phyloP scores from a whole-genome alignment of 768 basidiomycete species.

The Tephrocybe sp. region DNA sequence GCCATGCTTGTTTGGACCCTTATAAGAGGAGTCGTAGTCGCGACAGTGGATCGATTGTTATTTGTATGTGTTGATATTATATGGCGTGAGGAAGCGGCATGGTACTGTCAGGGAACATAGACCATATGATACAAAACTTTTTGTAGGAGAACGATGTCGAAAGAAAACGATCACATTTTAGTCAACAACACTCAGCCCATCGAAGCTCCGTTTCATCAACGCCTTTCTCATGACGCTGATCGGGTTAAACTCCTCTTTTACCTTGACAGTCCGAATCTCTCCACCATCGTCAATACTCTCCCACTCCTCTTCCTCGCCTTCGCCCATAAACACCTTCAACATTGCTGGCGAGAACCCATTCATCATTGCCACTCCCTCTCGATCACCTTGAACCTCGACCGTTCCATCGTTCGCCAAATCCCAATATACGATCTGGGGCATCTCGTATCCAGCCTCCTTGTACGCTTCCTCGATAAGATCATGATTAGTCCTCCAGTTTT shows the following conservation, averaged over 20 bases:
- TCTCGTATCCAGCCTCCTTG: slow-evolving; percentile 58
- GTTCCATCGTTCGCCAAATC: slow-evolving; percentile 41
- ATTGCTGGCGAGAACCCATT: slow-evolving; percentile 70
- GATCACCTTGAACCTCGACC: slow-evolving; percentile 48
- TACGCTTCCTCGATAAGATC: slow-evolving; percentile 55
- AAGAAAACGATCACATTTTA: slow-evolving; percentile 23
- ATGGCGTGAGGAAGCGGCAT: too few species aligned
- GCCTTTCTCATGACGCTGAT: slow-evolving; percentile 46
- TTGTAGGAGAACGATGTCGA: too few species aligned
- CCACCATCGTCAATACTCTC: too few species aligned
- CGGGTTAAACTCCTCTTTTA: slow-evolving; percentile 37
- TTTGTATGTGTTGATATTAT: too few species aligned
- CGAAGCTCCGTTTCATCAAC: slow-evolving; percentile 47
- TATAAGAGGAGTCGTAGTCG: too few species aligned
- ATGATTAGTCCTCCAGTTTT: slow-evolving; percentile 61
- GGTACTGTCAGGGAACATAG: too few species aligned
- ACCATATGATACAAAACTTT: too few species aligned
- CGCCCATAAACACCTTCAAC: slow-evolving; percentile 72
- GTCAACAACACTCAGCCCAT: slow-evolving; percentile 57
- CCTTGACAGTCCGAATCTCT: too few species aligned
- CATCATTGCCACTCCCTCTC: slow-evolving; percentile 64
- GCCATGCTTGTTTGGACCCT: too few species aligned
- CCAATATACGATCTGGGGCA: slow-evolving; percentile 77
- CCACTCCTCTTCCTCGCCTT: slow-evolving; percentile 34
- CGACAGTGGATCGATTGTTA: too few species aligned